Conservation (phyloP, 768 basidiomycete species). For the Leccinum broughii region DNA sequence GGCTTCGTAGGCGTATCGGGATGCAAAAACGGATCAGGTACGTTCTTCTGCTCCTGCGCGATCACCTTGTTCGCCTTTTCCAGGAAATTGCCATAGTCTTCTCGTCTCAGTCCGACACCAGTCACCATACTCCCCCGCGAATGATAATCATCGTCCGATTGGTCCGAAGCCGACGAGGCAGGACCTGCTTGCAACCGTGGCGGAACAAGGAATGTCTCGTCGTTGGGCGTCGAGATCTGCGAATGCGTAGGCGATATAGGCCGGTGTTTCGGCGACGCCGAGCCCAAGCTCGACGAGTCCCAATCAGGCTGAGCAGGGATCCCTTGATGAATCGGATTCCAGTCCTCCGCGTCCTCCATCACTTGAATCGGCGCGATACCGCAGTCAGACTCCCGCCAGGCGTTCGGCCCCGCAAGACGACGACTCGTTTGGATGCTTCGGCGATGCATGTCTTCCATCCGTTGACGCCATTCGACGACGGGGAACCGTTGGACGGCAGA, state of each 20-base stretch:
- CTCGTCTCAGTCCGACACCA: slow-evolving; percentile 33
- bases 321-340: slow-evolving; percentile 69
- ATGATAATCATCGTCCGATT: slow-evolving; percentile 63
- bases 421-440: slow-evolving; percentile 79
- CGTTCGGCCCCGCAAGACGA: slow-evolving; percentile 62
- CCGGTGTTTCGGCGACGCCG: slow-evolving; percentile 40
- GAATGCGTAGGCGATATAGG: slow-evolving; percentile 64
- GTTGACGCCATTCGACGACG: slow-evolving; percentile 96
- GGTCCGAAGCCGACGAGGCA: slow-evolving; percentile 45
- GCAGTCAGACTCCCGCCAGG: slow-evolving; percentile 77
- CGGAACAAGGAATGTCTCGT: slow-evolving; percentile 41
- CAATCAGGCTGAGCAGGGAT: slow-evolving; percentile 74
- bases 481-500: slow-evolving; percentile 97
- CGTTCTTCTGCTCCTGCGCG: slow-evolving; percentile 72
- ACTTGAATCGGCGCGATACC: slow-evolving; percentile 42
- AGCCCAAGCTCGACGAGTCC: slow-evolving; percentile 58
- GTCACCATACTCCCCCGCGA: slow-evolving; percentile 35
- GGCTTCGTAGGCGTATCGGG: slow-evolving; percentile 67
- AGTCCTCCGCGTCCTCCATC: slow-evolving; percentile 73
- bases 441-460: slow-evolving; percentile 92
- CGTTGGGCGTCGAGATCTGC: slow-evolving; percentile 54
- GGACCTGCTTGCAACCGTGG: slow-evolving; percentile 33
- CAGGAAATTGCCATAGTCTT: slow-evolving; percentile 71
- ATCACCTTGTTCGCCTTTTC: slow-evolving; percentile 84
- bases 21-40: slow-evolving; percentile 81